Evolutionary conservation across 2,329 filamentous ascomycete genomes (phyloP).

Genomic region (Onygena corvina): DNA sequence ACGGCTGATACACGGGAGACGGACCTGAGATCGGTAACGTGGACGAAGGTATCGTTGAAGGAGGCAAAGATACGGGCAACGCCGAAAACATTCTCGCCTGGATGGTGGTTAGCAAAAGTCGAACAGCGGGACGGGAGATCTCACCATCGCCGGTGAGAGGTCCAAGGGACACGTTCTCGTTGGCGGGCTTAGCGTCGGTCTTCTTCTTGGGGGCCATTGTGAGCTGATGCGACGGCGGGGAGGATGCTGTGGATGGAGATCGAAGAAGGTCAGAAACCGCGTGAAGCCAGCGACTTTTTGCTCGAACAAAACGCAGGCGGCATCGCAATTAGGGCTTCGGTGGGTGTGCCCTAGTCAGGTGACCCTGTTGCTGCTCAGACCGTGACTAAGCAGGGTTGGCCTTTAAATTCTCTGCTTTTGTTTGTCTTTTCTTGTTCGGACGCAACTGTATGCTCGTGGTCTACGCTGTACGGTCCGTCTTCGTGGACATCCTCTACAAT

Average conservation of each 20-base stretch:
- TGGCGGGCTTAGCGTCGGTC: conserved; percentile 60
- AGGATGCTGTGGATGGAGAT: conserved; percentile 25
- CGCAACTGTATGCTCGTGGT: not conserved
- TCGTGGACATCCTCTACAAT: conserved; percentile 3
- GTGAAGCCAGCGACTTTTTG: too few species aligned
- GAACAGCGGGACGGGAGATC: conserved; percentile 19
- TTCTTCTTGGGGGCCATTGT: conserved; percentile 89
- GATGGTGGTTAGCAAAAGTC: conserved; percentile 10
- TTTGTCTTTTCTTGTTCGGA: conserved; percentile 1
- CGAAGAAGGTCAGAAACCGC: not conserved
- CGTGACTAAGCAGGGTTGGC: not conserved
- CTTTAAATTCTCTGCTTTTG: conserved; percentile 5
- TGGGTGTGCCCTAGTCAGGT: conserved; percentile 10
- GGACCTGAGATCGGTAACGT: conserved; percentile 97
- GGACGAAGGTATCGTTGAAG: conserved; percentile 89
- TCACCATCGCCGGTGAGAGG: conserved; percentile 91
- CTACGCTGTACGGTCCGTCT: not conserved
- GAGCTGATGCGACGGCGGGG: conserved; percentile 30
- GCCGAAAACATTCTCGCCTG: conserved; percentile 94
- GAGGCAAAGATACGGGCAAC: conserved; percentile 97
- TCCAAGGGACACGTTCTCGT: conserved; percentile 98
- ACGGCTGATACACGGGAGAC: conserved; percentile 22
- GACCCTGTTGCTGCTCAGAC: not conserved
- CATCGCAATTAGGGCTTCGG: conserved; percentile 3
- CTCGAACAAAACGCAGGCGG: not conserved